Base-by-base conservation (phyloP, 1,284 basidiomycete genomes). In the Pascua guehoae region DNA sequence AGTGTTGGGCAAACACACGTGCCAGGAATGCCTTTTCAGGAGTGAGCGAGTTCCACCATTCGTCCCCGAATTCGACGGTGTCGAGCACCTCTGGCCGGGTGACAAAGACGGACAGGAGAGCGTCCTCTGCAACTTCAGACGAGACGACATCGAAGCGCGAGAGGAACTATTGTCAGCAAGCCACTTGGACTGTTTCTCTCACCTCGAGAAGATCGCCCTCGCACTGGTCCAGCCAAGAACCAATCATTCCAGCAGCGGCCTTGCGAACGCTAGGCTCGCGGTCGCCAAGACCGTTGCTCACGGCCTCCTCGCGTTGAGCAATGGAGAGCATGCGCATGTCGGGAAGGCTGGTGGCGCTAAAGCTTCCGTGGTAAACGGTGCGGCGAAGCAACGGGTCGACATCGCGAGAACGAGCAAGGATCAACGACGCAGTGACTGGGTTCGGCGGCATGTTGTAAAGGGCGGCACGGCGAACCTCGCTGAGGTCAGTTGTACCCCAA, bases 381-480 rank as follows among this genome's bases (percentile, higher is more conserved):
- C 87, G 88, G 51, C 94, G 87, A 36, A 89, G 87, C 54, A 86
- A 81, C 0, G 87, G 82, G 68, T 98, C 95, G 39, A 88, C 81
- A 72, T 98, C 95, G 57, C 91, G 86, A 0, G 89, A 88, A 16
- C 94, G 85, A 5, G 85, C 82, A 41, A 98, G 83, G 48, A 98
- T 81, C 9, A 82, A 73, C 1, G 86, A 81, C 0, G 96, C 78
- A 0, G 87, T 87, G 0, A 76, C 72, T 1, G 80, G 79, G 1
- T 82, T 82, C 15, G 88, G 78, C 1, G 89, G 87, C 1, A 94
- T 80, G 66, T 91, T 88, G 61, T 91, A 81, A 0, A 98, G 81
- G 0, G 89, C 87, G 0, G 91, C 88, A 18, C 91, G 85, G 12
- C 95, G 89, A 9, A 96, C 94, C 67, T 98, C 94, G 2, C 91